phyloP scores from a whole-genome alignment of 2,329 filamentous ascomycete species.

The Chrysosporium queenslandicum region DNA sequence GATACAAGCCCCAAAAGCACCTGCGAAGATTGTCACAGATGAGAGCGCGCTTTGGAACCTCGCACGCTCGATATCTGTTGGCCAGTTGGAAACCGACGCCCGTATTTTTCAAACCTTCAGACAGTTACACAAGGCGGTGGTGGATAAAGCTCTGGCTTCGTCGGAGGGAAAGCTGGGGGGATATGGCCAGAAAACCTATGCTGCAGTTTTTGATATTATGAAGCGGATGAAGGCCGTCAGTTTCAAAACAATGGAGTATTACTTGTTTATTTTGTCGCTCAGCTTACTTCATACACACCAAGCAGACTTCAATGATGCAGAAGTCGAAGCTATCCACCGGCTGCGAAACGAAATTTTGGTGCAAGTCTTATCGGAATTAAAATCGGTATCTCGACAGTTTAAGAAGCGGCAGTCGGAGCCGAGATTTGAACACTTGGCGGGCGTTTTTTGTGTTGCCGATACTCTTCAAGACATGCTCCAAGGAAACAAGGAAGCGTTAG shows the following conservation, averaged over 20 bases:
- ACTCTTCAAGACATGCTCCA: conserved; percentile 32
- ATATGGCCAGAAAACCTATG: conserved; percentile 29
- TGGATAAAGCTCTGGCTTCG: conserved; percentile 28
- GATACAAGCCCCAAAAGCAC: conserved; percentile 32
- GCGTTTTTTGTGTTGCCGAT: conserved; percentile 31
- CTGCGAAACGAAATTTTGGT: conserved; percentile 30
- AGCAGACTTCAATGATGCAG: conserved; percentile 23
- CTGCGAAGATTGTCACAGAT: conserved; percentile 29
- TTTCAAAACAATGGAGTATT: conserved; percentile 30
- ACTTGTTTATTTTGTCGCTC: conserved; percentile 29
- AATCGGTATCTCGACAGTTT: conserved; percentile 28
- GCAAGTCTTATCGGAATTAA: conserved; percentile 28
- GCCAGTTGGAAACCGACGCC: conserved; percentile 27
- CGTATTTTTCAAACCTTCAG: conserved; percentile 23
- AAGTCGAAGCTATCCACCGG: conserved; percentile 24
- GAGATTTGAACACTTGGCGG: conserved; percentile 25
- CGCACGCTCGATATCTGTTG: conserved; percentile 27
- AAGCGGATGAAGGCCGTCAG: conserved; percentile 27
- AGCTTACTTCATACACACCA: conserved; percentile 28
- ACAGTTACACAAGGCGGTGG: conserved; percentile 28
- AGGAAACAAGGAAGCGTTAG: conserved; percentile 28
- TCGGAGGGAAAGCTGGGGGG: conserved; percentile 29
- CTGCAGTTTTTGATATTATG: conserved; percentile 24
- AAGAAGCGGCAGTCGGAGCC: conserved; percentile 26
- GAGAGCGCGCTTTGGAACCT: conserved; percentile 31